A percentile compares a stretch with the other conserved stretches of the same genome.
Evolutionary conservation across 73 alveolate species (phyloP).

Genomic region (Uronychia setigera): DNA sequence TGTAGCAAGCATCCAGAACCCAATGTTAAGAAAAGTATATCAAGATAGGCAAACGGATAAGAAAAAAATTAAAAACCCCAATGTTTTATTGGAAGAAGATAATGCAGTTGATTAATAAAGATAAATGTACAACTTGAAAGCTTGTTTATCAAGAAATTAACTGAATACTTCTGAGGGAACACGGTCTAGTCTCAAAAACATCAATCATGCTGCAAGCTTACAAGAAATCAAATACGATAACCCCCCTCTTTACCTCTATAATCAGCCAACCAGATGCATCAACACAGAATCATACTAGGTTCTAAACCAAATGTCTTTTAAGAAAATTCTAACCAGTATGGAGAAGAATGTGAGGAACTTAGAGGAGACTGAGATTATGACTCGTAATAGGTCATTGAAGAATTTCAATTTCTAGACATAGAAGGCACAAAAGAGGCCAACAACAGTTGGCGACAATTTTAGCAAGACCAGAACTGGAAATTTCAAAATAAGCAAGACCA

Average conservation of each 20-base stretch:
- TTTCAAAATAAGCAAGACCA: not conserved
- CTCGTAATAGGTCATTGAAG: not conserved
- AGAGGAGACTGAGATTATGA: constrained; percentile 7
- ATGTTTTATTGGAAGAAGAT: too few species aligned
- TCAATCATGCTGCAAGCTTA: constrained; percentile 18
- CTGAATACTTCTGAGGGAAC: not conserved
- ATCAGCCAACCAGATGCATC: constrained; percentile 9
- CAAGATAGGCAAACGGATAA: constrained; percentile 18
- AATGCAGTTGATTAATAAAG: constrained; percentile 14
- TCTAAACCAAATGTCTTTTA: not conserved
- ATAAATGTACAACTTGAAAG: not conserved
- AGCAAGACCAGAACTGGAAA: not conserved
- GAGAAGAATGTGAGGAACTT: constrained; percentile 12
- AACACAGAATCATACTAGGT: not conserved
- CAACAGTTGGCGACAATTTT: not conserved
- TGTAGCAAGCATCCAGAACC: too few species aligned
- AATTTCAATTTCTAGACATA: not conserved
- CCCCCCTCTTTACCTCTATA: constrained; percentile 25
- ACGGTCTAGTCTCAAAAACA: constrained; percentile 12
- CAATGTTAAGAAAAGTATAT: constrained; percentile 13
- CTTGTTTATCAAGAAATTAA: not conserved
- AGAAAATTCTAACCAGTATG: not conserved
- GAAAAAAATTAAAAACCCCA: not conserved
- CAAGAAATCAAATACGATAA: constrained; percentile 21
- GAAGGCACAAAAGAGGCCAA: not conserved